phyloP scores from a whole-genome alignment of 129 eudicot species.

The Flaveria brownii region DNA sequence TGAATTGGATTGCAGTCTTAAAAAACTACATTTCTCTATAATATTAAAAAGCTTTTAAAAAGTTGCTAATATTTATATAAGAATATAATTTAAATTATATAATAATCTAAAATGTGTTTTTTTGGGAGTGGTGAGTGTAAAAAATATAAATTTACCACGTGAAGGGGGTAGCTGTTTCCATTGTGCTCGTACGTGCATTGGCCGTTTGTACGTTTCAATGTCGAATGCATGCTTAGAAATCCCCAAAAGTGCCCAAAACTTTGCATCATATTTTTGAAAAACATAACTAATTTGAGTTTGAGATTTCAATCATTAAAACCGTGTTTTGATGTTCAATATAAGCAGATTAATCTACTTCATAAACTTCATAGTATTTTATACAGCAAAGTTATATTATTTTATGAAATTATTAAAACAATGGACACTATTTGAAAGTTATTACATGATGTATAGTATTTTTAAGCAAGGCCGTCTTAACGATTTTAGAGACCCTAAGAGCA shows the following conservation, averaged over 20 bases:
- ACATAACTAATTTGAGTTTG: background rate
- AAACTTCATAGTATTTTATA: no score
- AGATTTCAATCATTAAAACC: background rate
- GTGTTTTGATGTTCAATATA: background rate
- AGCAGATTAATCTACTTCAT: background rate
- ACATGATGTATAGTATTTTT: no score
- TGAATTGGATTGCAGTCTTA: conserved; percentile 1
- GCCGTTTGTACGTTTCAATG: conserved; percentile 24
- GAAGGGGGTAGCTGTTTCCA: conserved; percentile 9
- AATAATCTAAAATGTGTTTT: conserved; percentile 19
- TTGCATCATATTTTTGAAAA: conserved; percentile 12
- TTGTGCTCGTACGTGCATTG: conserved; percentile 19
- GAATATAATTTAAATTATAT: conserved; percentile 5
- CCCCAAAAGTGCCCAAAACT: conserved; percentile 22
- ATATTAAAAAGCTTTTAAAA: conserved; percentile 1
- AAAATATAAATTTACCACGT: conserved; percentile 10
- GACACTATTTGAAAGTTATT: no score
- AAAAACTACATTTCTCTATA: conserved; percentile 3
- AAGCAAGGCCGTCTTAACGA: no score
- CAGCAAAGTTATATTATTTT: no score
- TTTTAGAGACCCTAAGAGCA: no score
- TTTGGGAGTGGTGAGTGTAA: conserved; percentile 21
- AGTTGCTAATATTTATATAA: background rate
- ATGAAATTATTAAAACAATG: no score
- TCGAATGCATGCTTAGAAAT: conserved; percentile 14